A percentile compares a stretch with the other conserved stretches of the same genome.
phyloP scores from a whole-genome alignment of 441 rosid genomes.

The Gossypium armourianum region DNA sequence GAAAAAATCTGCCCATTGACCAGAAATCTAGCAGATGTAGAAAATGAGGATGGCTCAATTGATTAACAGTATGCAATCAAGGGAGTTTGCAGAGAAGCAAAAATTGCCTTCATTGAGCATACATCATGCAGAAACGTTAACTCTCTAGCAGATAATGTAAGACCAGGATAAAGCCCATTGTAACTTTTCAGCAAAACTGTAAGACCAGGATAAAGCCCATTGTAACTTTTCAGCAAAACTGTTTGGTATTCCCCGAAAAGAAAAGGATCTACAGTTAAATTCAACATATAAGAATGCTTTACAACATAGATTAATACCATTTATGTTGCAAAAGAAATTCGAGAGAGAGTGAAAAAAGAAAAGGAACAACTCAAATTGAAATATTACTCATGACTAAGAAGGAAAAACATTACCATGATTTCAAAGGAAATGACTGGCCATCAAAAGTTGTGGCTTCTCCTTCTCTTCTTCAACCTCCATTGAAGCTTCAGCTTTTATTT shows the following conservation, averaged over 20 bases:
- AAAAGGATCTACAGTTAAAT: neutral
- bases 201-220: neutral
- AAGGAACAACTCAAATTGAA: neutral
- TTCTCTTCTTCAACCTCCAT: slow-evolving; percentile 56
- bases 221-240: neutral
- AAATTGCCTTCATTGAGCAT: neutral
- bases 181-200: neutral
- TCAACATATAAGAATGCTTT: neutral
- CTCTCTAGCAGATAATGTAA: neutral
- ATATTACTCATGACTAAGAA: neutral
- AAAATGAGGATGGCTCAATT: neutral
- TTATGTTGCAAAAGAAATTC: neutral
- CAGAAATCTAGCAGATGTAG: neutral
- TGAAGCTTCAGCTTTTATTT: slow-evolving; percentile 55
- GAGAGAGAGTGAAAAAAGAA: neutral
- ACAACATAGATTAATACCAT: neutral
- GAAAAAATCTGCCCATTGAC: neutral
- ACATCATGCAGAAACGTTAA: neutral
- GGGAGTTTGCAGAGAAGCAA: neutral
- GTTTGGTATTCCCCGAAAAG: neutral
- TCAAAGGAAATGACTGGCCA: slow-evolving; percentile 80
- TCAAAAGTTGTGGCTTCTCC: slow-evolving; percentile 66
- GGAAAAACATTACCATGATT: slow-evolving; percentile 4
- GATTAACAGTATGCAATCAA: neutral
- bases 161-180: neutral